Base-by-base conservation (phyloP, 164 flowering plant species). In the Aristolochia fimbriata region DNA sequence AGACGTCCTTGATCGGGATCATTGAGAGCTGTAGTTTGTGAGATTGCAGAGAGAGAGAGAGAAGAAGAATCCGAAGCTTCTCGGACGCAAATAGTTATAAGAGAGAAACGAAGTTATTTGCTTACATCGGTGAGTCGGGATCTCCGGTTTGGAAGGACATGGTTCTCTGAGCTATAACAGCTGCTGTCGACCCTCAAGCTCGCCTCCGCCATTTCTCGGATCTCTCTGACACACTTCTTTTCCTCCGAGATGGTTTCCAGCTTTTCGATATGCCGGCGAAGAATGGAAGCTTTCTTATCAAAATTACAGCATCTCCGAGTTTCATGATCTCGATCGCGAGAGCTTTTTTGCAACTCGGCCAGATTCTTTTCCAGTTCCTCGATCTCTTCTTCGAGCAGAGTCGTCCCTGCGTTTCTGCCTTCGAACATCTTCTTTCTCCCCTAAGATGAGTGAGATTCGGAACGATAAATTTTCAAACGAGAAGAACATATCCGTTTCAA, bases 351-450 rank as follows among this genome's bases (percentile, higher is more conserved):
- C 59, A 87, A 54, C 64, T 76, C 81, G 54, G 74, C 66, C 12
- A 87, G 67, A 59, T 83, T 83, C 61, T 73, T 74, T 19, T 74
- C 68, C 62, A 87, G 68, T 21, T 77, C 73, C 57, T 78, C 69
- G 25, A 88, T 83, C 72, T 83, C 88, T 51, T 79, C 80, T 48
- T 84, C 85, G 63, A 86, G 60, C 9, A 74, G 74, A 43, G 47
- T 58, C 30, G 30, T 2, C 14, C 62, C 67, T 56, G 62, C 67
- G 43, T 62, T 74, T 61, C 76, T 66, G 31, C 84, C 84, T 70
- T 85, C 85, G 50, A 48, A 59, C 19, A 85, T 75, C 74, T 81
- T 84, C 65, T 70, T 69, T 59, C 81, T 78, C 25, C 88, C 96
- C 96, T 91, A 45, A 68, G 24, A 22, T 21, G n/a, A n/a, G n/a